Percentiles rank a stretch among this genome's conserved stretches.
Evolutionary conservation across 345 rosid genomes (phyloP).

Genomic region (Arabidopsis arenosa): DNA sequence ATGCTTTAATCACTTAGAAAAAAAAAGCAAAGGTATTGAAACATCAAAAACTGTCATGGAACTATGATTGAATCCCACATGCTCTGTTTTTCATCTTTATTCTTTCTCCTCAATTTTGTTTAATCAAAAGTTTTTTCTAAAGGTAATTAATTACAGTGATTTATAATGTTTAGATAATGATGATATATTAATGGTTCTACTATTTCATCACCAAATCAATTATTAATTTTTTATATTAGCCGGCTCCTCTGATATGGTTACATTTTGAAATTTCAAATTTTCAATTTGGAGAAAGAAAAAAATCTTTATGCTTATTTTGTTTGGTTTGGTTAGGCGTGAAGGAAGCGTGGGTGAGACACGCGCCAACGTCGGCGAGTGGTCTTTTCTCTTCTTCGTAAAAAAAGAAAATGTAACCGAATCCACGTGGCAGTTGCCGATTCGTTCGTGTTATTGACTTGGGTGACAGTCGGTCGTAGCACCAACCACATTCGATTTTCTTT

Average conservation of each 20-base stretch:
- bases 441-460: conserved; percentile 6
- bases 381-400: background rate
- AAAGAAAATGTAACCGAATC: background rate
- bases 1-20: conserved; percentile 38
- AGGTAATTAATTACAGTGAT: conserved; percentile 4
- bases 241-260: background rate
- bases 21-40: conserved; percentile 30
- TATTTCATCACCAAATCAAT: conserved; percentile 10
- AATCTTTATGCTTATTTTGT: background rate
- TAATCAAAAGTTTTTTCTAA: conserved; percentile 18
- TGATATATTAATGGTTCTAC: background rate
- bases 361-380: conserved; percentile 27
- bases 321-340: background rate
- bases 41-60: conserved; percentile 37
- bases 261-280: conserved; percentile 6
- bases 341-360: background rate
- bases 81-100: conserved; percentile 44
- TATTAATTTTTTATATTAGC: background rate
- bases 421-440: conserved; percentile 10
- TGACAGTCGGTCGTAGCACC: conserved; percentile 42
- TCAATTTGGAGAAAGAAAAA: background rate
- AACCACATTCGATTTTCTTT: conserved; percentile 20
- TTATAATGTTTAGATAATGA: conserved; percentile 10
- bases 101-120: conserved; percentile 29
- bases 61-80: conserved; percentile 47